Evolutionary conservation across 257 asterid genomes (phyloP).

Genomic region (Knoxia roxburghii): DNA sequence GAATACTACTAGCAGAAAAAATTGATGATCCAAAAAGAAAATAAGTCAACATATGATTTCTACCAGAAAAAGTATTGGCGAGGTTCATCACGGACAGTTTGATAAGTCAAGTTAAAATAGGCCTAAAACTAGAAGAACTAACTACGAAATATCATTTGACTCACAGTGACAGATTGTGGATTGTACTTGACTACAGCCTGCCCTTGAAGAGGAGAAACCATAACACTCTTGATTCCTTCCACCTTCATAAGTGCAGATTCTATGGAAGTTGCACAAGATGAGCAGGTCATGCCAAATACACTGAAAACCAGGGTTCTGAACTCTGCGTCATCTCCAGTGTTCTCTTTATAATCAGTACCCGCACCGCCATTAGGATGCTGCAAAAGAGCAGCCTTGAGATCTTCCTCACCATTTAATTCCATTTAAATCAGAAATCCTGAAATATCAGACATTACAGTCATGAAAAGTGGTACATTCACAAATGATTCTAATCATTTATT

Average conservation of each 20-base stretch:
- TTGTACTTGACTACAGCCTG: constrained; percentile 83
- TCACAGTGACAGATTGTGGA: constrained; percentile 61
- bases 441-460: constrained; percentile 3
- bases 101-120: background rate
- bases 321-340: constrained; percentile 34
- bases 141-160: constrained; percentile 28
- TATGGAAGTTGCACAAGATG: constrained; percentile 82
- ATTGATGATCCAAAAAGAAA: background rate
- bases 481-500: background rate
- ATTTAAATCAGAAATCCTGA: constrained; percentile 22
- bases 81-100: background rate
- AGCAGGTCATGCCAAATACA: constrained; percentile 74
- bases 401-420: constrained; percentile 64
- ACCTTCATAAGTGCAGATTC: constrained; percentile 66
- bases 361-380: constrained; percentile 44
- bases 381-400: constrained; percentile 64
- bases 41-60: background rate
- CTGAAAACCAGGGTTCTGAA: constrained; percentile 71
- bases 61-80: background rate
- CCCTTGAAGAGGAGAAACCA: constrained; percentile 88
- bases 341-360: constrained; percentile 30
- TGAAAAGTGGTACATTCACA: background rate
- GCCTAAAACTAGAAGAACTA: constrained; percentile 9
- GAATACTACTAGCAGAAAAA: background rate
- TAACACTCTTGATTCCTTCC: constrained; percentile 62